Evolutionary conservation across 2,329 filamentous ascomycete species (phyloP), one percentile per base, ranked within the genome.

Genomic region (Beauveria varroae): DNA sequence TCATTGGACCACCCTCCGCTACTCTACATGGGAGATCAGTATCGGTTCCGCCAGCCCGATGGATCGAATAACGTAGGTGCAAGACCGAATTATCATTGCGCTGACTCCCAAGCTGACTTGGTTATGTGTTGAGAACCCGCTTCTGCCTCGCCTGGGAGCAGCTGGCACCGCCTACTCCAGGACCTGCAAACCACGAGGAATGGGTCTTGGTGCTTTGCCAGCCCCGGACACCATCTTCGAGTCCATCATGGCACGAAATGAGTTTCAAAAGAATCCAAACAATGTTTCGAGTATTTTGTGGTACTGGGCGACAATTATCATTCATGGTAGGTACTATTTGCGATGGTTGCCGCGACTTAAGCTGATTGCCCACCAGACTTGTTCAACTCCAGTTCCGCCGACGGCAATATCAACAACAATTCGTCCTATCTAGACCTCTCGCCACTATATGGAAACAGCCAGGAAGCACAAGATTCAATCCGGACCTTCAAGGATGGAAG

Each of bases 271-370:
- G 67, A 86, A 89, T 64, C 86, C 87, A 0, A 90, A 90, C 72
- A 88, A 88, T 43, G 84, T 89, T 1, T 91, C 87, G 1, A 88
- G 85, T 65, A 77, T 90, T 9, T 75, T 90, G 50, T 90, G 87
- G 79, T 87, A 89, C 69, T 88, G 85, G 85, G 87, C 87, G 0
- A 87, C 86, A 22, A 83, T 91, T 60, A 85, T 90, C 64, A 90
- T 89, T 62, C 87, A 90, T 64, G 87, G 85, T 85, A 41, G 5
- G 60, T 3, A 16, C 6, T 12, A 3, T 16, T 1, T 7, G 7
- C 12, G 67, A 75, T 59, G 49, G 10, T 10, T 7, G 40, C 20
- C 7, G 7, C 1, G 2, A 2, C 12, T 5, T 7, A n/a, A 8
- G 0, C 47, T 52, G 12, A 56, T 24, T 18, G 28, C 12, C 2